Percentiles rank a stretch among this genome's conserved stretches.
Conservation (phyloP, 441 rosid species). For the Gossypium schwendimanii region DNA sequence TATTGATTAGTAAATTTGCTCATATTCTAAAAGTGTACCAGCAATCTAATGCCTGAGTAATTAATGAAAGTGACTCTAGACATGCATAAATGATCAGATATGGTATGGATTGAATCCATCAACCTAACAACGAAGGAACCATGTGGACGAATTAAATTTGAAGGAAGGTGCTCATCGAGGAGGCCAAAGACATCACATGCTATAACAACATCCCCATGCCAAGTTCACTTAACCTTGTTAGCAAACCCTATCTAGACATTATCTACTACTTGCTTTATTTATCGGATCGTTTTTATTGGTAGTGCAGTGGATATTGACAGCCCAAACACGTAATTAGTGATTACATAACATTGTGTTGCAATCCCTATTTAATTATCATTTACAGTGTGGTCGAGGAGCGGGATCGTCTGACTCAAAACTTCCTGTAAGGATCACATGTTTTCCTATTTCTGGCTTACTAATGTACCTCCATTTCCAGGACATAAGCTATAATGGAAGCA, state of each 20-base stretch:
- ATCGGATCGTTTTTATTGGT: too few species aligned
- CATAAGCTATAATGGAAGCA: conserved; percentile 20
- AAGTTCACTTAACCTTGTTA: background rate
- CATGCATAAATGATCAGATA: background rate
- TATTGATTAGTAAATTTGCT: too few species aligned
- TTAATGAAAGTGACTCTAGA: background rate
- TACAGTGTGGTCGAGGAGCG: background rate
- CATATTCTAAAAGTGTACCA: too few species aligned
- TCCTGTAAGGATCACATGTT: conserved; percentile 27
- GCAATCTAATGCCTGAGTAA: background rate
- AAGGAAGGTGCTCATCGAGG: too few species aligned
- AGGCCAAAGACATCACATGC: background rate
- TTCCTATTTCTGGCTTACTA: conserved; percentile 10
- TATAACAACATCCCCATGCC: background rate
- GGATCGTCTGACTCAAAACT: conserved; percentile 16
- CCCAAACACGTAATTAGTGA: background rate
- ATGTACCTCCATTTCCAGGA: conserved; percentile 21
- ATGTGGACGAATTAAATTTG: background rate
- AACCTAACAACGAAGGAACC: background rate
- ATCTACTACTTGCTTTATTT: background rate
- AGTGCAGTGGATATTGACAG: too few species aligned
- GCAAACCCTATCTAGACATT: background rate
- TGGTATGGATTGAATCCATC: background rate
- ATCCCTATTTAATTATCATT: background rate
- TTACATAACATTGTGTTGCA: background rate